phyloP scores from a whole-genome alignment of 1,139 yeast genomes.

The Wickerhamomyces sp. region DNA sequence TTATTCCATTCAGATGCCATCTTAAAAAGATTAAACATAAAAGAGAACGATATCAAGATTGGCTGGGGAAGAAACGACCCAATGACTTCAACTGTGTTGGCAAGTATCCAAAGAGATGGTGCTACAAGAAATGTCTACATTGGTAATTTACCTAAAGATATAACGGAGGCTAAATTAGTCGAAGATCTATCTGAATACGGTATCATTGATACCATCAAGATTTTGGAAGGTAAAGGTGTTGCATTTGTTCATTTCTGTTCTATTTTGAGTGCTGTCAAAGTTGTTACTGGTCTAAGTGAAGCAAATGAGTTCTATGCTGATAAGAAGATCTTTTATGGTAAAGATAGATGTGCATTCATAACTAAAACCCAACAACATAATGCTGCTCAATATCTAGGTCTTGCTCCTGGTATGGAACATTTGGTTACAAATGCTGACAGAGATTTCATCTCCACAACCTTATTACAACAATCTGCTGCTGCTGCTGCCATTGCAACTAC shows the following conservation, averaged over 20 bases:
- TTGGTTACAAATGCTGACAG: conserved; percentile 77
- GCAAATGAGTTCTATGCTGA: conserved; percentile 53
- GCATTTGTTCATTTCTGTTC: conserved; percentile 88
- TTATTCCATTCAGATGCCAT: conserved; percentile 58
- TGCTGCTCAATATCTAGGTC: conserved; percentile 91
- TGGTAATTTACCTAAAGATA: conserved; percentile 61
- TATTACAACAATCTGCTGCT: conserved; percentile 66
- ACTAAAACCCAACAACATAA: conserved; percentile 95
- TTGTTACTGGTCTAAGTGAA: conserved; percentile 62
- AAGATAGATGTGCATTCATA: conserved; percentile 78
- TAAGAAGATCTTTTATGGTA: conserved; percentile 77
- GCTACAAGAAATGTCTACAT: conserved; percentile 91
- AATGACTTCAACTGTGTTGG: conserved; percentile 62
- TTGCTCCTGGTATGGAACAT: conserved; percentile 87
- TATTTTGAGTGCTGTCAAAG: conserved; percentile 79
- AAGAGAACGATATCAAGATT: conserved; percentile 51
- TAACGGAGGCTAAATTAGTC: conserved; percentile 58
- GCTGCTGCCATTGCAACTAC: conserved; percentile 78
- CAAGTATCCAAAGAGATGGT: conserved; percentile 76
- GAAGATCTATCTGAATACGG: conserved; percentile 73
- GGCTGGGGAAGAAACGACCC: conserved; percentile 80
- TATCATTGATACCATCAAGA: conserved; percentile 74
- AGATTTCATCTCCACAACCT: conserved; percentile 45
- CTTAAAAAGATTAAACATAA: conserved; percentile 44
- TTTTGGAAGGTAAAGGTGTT: conserved; percentile 68